These are phyloP conservation scores for Tolypocladium endophyticum DNA, from an alignment of 2,329 filamentous ascomycete species.

Conservation along the genomic window DNA sequence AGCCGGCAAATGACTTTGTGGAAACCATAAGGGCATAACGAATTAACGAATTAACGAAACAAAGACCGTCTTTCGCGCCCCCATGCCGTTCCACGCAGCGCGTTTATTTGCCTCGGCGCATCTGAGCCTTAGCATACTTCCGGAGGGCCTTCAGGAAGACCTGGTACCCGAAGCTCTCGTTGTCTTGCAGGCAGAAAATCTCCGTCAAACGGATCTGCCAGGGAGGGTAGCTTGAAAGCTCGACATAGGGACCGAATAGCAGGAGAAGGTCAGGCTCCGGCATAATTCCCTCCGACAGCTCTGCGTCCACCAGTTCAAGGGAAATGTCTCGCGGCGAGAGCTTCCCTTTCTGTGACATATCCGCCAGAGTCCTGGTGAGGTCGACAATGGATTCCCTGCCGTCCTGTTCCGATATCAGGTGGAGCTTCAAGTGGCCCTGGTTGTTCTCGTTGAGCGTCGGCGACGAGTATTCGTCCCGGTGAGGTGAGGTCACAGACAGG, in stretches of 20 bases:
- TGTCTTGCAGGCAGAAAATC: constrained; percentile 73
- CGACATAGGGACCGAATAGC: constrained; percentile 73
- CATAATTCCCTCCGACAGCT: constrained; percentile 71
- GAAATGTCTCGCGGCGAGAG: constrained; percentile 74
- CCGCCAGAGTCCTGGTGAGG: constrained; percentile 82
- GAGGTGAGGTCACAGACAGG: constrained; percentile 45
- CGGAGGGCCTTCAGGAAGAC: constrained; percentile 79
- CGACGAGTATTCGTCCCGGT: constrained; percentile 26
- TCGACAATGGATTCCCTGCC: constrained; percentile 91
- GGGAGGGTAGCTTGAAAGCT: constrained; percentile 84
- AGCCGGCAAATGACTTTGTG: constrained; percentile 38
- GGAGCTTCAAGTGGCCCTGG: constrained; percentile 42
- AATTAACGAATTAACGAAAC: constrained; percentile 4
- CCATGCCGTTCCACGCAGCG: background rate
- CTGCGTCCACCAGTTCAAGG: constrained; percentile 76
- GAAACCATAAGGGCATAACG: constrained; percentile 15
- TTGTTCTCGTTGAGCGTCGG: constrained; percentile 15
- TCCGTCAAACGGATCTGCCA: constrained; percentile 95
- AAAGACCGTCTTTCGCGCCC: background rate
- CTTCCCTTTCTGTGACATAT: constrained; percentile 90
- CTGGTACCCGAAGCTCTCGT: constrained; percentile 82
- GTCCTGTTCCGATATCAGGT: constrained; percentile 80
- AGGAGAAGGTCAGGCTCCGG: constrained; percentile 83
- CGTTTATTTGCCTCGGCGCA: constrained; percentile 62
- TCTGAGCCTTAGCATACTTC: constrained; percentile 78